phyloP scores from a whole-genome alignment of 1,284 basidiomycete genomes.

The Veloboletus limbatus region DNA sequence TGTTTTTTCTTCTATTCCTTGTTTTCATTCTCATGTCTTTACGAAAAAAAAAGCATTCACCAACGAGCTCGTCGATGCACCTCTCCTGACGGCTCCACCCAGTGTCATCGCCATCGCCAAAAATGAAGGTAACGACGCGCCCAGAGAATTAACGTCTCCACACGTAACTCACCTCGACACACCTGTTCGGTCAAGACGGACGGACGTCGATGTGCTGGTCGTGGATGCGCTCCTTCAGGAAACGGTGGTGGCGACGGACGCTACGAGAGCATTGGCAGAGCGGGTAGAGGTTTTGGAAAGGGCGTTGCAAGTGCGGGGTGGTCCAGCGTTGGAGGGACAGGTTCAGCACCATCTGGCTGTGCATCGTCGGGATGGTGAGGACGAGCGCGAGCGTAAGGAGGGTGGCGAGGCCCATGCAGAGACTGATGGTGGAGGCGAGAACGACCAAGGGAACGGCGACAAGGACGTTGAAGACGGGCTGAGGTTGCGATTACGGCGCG shows the following conservation, averaged over 20 bases:
- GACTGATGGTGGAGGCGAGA: neutral
- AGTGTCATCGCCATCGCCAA: neutral
- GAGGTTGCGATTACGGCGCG: slow-evolving; percentile 13
- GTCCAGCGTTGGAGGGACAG: neutral
- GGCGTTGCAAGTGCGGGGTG: slow-evolving; percentile 10
- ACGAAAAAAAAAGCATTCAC: slow-evolving; percentile 23
- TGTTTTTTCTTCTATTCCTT: too few relatives aligned
- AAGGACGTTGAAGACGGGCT: slow-evolving; percentile 10
- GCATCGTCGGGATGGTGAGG: neutral
- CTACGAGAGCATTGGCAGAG: slow-evolving; percentile 20
- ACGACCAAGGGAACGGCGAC: too few relatives aligned
- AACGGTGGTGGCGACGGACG: slow-evolving; percentile 14
- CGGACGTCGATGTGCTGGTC: neutral
- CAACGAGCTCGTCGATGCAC: slow-evolving; percentile 5
- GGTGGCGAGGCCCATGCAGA: too few relatives aligned
- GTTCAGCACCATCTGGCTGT: neutral
- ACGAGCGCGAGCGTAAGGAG: too few relatives aligned
- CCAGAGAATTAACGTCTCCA: too few relatives aligned
- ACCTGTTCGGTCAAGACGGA: too few relatives aligned
- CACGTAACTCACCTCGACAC: too few relatives aligned
- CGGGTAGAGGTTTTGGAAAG: slow-evolving; percentile 26
- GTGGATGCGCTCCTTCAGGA: slow-evolving; percentile 17
- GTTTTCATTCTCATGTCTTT: too few relatives aligned
- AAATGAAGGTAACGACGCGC: too few relatives aligned
- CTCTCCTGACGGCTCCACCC: slow-evolving; percentile 11